phyloP scores from a whole-genome alignment of 352 stramenopile species.

The Phytophthora cryptogea region DNA sequence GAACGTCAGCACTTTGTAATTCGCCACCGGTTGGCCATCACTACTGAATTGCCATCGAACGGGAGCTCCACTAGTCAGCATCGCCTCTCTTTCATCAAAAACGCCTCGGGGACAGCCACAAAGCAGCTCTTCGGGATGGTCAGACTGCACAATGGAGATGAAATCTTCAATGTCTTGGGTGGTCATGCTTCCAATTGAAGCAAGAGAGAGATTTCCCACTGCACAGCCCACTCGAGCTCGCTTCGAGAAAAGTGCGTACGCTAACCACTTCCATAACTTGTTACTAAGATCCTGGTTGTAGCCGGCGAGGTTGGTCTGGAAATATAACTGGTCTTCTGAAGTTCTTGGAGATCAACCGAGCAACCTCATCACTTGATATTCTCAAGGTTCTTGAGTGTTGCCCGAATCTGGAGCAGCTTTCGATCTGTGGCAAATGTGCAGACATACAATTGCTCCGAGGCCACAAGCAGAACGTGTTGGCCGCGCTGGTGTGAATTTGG shows the following conservation, averaged over 20 bases:
- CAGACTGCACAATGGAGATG: constrained; percentile 2
- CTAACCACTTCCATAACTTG: constrained; percentile 22
- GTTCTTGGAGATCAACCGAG: too few relatives aligned
- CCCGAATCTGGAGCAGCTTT: too few relatives aligned
- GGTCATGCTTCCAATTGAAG: constrained; percentile 4
- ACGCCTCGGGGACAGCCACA: constrained; percentile 4
- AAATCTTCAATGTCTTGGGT: constrained; percentile 1
- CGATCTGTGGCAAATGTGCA: too few relatives aligned
- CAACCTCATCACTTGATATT: too few relatives aligned
- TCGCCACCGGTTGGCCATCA: not conserved
- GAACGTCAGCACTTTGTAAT: not conserved
- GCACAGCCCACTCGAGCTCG: constrained; percentile 7
- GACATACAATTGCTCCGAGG: too few relatives aligned
- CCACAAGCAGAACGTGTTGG: not conserved
- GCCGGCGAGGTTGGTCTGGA: too few relatives aligned
- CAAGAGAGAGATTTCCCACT: constrained; percentile 3
- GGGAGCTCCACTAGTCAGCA: constrained; percentile 5
- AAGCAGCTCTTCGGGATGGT: constrained; percentile 17
- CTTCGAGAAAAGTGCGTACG: constrained; percentile 18
- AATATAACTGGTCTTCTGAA: too few relatives aligned
- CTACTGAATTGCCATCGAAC: constrained; percentile 4
- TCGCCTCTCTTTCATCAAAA: constrained; percentile 5
- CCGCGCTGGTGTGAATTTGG: not conserved
- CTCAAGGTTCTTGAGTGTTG: too few relatives aligned
- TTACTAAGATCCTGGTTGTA: too few relatives aligned